These are phyloP conservation scores for Cyanidioschyzon merolae DNA, from an alignment of 23 red algal species.

Conservation along the genomic window DNA sequence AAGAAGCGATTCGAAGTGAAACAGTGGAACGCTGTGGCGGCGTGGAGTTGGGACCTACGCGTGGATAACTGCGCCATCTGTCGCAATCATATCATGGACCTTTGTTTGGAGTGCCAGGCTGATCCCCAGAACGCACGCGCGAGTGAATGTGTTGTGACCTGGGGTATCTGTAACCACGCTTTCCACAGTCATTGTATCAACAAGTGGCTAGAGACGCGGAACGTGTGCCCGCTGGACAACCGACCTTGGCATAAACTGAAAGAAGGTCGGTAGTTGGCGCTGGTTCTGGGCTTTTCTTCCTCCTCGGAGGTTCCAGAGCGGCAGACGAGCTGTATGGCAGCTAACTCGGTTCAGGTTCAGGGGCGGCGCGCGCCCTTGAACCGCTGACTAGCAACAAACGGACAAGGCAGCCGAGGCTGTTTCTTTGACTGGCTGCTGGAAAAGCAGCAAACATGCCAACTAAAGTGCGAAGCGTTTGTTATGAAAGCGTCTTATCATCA, in stretches of 20 bases:
- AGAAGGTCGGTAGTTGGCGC: too few species aligned
- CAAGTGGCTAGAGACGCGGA: constrained; percentile 37
- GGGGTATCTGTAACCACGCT: constrained; percentile 98
- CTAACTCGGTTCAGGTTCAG: too few species aligned
- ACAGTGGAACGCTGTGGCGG: constrained; percentile 95
- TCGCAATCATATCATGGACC: constrained; percentile 99
- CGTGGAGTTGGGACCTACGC: constrained; percentile 96
- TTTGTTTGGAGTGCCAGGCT: constrained; percentile 97
- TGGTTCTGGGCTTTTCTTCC: too few species aligned
- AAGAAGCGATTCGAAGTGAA: constrained; percentile 93
- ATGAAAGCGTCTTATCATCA: too few species aligned
- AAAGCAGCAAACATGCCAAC: too few species aligned
- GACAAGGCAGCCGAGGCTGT: too few species aligned
- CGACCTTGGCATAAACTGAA: neutral
- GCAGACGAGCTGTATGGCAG: too few species aligned
- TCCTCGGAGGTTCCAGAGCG: too few species aligned
- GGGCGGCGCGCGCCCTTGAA: too few species aligned
- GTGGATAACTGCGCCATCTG: constrained; percentile 99
- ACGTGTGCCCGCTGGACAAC: constrained; percentile 28
- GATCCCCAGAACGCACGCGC: constrained; percentile 40
- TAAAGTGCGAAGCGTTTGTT: too few species aligned
- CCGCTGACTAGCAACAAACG: too few species aligned
- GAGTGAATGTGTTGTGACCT: constrained; percentile 91
- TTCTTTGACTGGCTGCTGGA: too few species aligned
- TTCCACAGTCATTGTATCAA: constrained; percentile 87